Conservation (phyloP, 2,329 filamentous ascomycete genomes). For the Neocucurbitaria cava region DNA sequence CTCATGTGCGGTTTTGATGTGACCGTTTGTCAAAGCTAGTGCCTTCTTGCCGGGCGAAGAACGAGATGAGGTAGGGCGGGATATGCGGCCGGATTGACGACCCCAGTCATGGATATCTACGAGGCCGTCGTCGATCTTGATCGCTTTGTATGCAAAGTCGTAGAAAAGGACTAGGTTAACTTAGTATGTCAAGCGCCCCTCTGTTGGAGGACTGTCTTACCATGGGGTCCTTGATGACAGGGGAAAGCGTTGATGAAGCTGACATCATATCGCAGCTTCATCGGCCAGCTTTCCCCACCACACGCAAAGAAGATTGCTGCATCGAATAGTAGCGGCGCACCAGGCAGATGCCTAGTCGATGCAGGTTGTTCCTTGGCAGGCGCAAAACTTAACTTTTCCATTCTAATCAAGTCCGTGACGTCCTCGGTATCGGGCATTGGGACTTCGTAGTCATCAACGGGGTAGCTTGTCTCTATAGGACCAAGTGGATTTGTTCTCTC, state of each 20-base stretch:
- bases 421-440: conserved; percentile 64
- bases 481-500: conserved; percentile 74
- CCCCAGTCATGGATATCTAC: conserved; percentile 73
- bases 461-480: conserved; percentile 66
- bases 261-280: conserved; percentile 50
- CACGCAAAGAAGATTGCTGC: conserved; percentile 51
- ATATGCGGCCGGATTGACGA: conserved; percentile 39
- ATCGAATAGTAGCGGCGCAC: conserved; percentile 47
- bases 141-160: conserved; percentile 68
- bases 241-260: conserved; percentile 52
- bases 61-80: conserved; percentile 37
- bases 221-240: conserved; percentile 51
- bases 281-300: conserved; percentile 48
- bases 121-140: conserved; percentile 68
- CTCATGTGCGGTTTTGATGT: conserved; percentile 34
- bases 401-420: conserved; percentile 69
- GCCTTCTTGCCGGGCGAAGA: conserved; percentile 44
- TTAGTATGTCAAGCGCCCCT: conserved; percentile 11
- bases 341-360: conserved; percentile 30
- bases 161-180: conserved; percentile 66
- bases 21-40: conserved; percentile 28
- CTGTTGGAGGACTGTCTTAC: conserved; percentile 23
- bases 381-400: conserved; percentile 71
- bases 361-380: conserved; percentile 50
- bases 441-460: conserved; percentile 71